phyloP scores from a whole-genome alignment of 805 yeast species.

The Candida nanaspora region DNA sequence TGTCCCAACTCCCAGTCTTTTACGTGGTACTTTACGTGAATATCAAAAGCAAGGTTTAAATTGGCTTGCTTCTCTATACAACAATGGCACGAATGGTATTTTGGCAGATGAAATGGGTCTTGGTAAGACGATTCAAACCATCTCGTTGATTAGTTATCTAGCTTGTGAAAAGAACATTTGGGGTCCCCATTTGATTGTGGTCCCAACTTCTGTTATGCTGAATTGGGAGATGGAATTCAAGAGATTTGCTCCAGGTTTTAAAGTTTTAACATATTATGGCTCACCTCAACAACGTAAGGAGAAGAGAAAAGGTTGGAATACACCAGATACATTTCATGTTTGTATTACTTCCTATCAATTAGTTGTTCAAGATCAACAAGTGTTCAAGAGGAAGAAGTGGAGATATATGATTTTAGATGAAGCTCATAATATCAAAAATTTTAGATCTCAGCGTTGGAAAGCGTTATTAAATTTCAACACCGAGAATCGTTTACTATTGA shows the following conservation, averaged over 20 bases:
- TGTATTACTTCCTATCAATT: constrained; percentile 96
- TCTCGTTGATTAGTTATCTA: constrained; percentile 73
- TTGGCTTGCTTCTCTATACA: constrained; percentile 93
- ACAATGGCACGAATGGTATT: constrained; percentile 90
- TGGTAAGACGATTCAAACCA: constrained; percentile 95
- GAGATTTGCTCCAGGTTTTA: constrained; percentile 96
- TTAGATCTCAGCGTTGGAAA: constrained; percentile 95
- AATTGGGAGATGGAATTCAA: constrained; percentile 99
- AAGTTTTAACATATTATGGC: constrained; percentile 92
- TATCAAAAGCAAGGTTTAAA: constrained; percentile 95
- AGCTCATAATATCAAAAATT: constrained; percentile 96
- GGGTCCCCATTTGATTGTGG: constrained; percentile 98
- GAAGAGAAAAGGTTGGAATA: constrained; percentile 96
- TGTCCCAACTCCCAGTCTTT: constrained; percentile 69
- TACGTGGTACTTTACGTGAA: constrained; percentile 78
- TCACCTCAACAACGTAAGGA: constrained; percentile 95
- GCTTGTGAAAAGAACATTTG: constrained; percentile 92
- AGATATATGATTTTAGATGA: constrained; percentile 95
- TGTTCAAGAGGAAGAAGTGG: constrained; percentile 90
- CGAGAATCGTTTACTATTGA: constrained; percentile 74
- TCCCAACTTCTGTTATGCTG: constrained; percentile 94
- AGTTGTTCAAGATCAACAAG: constrained; percentile 95
- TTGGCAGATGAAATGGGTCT: constrained; percentile 99
- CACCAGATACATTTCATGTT: constrained; percentile 90
- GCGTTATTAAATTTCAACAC: constrained; percentile 91